A percentile compares a stretch with the other conserved stretches of the same genome.
Conservation (phyloP, 1,139 yeast genomes). For the Saccharomycopsis hybrid region DNA sequence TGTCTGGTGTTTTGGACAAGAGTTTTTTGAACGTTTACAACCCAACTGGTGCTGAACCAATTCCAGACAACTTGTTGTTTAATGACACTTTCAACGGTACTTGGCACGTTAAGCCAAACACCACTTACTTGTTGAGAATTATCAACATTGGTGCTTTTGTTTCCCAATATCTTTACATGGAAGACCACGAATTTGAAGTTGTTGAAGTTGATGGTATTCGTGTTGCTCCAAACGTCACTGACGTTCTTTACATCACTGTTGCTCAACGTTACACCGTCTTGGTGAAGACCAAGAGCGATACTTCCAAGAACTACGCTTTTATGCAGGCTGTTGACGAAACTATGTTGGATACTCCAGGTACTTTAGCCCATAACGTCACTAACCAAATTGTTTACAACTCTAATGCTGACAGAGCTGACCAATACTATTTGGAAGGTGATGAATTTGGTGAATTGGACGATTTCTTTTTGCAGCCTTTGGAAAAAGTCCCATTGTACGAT, state of each 20-base stretch:
- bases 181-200: conserved; percentile 59
- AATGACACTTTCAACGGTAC: conserved; percentile 58
- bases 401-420: conserved; percentile 29
- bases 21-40: conserved; percentile 55
- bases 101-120: conserved; percentile 51
- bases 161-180: conserved; percentile 61
- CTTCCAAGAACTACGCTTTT: conserved; percentile 49
- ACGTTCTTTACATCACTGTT: conserved; percentile 54
- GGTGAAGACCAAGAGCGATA: conserved; percentile 39
- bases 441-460: conserved; percentile 42
- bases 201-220: conserved; percentile 73
- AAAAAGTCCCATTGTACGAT: conserved; percentile 37
- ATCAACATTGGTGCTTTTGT: conserved; percentile 66
- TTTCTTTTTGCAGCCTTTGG: conserved; percentile 45
- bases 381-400: conserved; percentile 48
- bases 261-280: conserved; percentile 69
- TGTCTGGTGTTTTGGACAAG: conserved; percentile 38
- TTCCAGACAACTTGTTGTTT: conserved; percentile 59
- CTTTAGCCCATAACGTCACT: conserved; percentile 47
- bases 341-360: conserved; percentile 59
- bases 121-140: conserved; percentile 57
- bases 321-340: conserved; percentile 55
- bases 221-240: conserved; percentile 51
- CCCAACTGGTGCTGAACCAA: conserved; percentile 81
- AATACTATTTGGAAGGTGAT: conserved; percentile 22